Conservation (phyloP, 1,284 basidiomycete genomes). For the Ganoderma meredithae region DNA sequence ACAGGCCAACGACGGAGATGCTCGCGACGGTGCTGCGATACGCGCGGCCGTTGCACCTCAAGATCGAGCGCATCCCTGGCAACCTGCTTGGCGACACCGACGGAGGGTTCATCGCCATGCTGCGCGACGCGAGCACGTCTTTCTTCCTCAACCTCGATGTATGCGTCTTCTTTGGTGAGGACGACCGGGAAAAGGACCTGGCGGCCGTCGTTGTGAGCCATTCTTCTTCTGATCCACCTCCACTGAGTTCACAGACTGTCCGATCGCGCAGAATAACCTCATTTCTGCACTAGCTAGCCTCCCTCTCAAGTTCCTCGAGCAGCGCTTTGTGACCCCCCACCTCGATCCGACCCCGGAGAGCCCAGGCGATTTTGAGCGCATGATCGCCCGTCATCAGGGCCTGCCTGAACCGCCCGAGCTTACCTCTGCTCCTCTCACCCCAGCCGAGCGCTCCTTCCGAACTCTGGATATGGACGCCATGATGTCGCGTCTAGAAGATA, state of each 20-base stretch:
- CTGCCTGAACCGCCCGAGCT: not conserved
- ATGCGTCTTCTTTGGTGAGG: not conserved
- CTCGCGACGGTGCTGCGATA: not conserved
- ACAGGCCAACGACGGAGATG: not conserved
- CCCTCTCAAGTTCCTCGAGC: not conserved
- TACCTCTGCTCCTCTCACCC: not conserved
- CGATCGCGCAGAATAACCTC: not conserved
- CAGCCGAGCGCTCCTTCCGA: not conserved
- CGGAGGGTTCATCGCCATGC: not conserved
- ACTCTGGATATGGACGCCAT: not conserved
- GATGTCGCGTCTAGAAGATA: not conserved
- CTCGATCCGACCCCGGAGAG: not conserved
- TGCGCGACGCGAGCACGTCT: not conserved
- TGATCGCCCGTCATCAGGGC: not conserved
- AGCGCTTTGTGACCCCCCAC: not conserved
- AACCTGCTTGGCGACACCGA: not conserved
- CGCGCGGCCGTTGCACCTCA: not conserved
- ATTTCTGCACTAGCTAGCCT: not conserved
- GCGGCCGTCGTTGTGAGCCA: not conserved
- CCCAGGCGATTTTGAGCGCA: not conserved
- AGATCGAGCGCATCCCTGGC: not conserved
- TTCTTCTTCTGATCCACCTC: no score
- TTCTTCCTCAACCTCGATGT: not conserved
- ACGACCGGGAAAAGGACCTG: not conserved
- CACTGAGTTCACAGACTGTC: not conserved